Conservation (phyloP, 352 stramenopile genomes). For the Poterioochromonas sp. region DNA sequence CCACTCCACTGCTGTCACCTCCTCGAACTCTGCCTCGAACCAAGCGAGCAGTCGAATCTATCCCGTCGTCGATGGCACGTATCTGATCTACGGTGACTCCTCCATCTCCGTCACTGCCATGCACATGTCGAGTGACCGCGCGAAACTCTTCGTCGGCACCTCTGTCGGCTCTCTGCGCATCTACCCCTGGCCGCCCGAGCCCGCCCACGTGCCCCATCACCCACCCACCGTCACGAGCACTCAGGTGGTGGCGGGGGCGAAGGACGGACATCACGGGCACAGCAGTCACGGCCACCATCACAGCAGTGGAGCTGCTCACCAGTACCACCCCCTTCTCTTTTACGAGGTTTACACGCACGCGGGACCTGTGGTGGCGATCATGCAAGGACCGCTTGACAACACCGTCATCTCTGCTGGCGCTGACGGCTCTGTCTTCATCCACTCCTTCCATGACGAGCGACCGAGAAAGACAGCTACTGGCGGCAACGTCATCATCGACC, state of each 20-base stretch:
- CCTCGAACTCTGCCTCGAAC: background rate
- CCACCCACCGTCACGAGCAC: background rate
- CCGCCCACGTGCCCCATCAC: background rate
- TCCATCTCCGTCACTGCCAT: background rate
- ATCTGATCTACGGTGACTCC: background rate
- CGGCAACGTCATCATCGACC: background rate
- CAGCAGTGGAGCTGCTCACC: background rate
- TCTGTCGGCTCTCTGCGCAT: conserved; percentile 56
- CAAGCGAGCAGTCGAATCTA: background rate
- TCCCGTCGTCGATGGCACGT: background rate
- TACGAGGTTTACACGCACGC: conserved; percentile 37
- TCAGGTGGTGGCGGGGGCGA: background rate
- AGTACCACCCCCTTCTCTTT: background rate
- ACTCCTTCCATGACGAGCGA: background rate
- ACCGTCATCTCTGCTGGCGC: background rate
- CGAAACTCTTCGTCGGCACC: conserved; percentile 57
- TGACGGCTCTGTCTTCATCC: conserved; percentile 22
- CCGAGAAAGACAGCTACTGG: background rate
- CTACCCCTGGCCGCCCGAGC: conserved; percentile 55
- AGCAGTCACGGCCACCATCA: background rate
- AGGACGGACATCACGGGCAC: background rate
- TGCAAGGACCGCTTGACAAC: background rate
- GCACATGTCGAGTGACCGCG: background rate
- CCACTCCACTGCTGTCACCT: background rate
- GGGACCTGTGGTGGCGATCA: background rate